Percentiles rank a stretch among this genome's conserved stretches.
Evolutionary conservation across 2,329 filamentous ascomycete genomes (phyloP).

Genomic region (Nemania abortiva): DNA sequence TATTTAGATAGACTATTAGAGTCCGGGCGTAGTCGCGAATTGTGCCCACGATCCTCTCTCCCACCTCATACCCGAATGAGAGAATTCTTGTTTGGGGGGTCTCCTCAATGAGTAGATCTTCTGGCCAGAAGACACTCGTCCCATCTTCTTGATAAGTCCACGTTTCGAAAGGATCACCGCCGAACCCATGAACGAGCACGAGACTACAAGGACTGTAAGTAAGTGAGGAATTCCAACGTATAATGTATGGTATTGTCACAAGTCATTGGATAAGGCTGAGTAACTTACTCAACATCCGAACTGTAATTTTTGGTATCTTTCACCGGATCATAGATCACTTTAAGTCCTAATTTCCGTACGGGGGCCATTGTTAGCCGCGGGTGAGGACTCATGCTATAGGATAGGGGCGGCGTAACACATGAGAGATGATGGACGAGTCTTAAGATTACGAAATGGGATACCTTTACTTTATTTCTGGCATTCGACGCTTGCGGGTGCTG

Average conservation of each 20-base stretch:
- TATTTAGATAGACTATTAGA: background rate
- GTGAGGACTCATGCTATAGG: background rate
- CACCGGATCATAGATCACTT: background rate
- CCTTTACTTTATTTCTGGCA: background rate
- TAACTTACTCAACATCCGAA: background rate
- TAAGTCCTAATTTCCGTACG: background rate
- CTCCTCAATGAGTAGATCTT: background rate
- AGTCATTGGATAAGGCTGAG: background rate
- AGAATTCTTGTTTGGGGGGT: conserved; percentile 13
- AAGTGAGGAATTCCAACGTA: background rate
- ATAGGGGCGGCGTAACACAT: background rate
- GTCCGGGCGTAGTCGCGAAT: conserved; percentile 15
- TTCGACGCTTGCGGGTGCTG: background rate
- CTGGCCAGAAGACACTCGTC: conserved; percentile 6
- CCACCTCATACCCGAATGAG: conserved; percentile 16
- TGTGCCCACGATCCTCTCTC: background rate
- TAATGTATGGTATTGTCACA: background rate
- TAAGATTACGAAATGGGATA: background rate
- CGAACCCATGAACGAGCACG: conserved; percentile 13
- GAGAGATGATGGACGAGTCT: background rate
- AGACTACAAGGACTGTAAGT: background rate
- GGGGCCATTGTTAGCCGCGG: background rate
- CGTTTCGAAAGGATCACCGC: conserved; percentile 1
- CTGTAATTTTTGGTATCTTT: background rate
- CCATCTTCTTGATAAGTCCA: conserved; percentile 7